Conservation (phyloP, 2,329 filamentous ascomycete species). For the Fusarium chlamydosporum region DNA sequence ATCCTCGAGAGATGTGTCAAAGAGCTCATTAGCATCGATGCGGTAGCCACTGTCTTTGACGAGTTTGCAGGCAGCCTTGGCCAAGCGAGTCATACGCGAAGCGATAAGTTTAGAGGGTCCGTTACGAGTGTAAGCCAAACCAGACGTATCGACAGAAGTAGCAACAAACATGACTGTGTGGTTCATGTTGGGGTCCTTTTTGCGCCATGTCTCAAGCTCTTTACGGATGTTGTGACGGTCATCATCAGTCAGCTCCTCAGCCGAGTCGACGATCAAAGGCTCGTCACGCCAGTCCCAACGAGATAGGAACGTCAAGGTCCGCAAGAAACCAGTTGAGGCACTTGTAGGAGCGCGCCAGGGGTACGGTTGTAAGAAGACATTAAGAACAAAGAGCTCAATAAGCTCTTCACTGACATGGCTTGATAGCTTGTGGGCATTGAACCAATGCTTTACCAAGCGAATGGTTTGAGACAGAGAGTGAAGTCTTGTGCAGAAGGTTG, state of each 20-base stretch:
- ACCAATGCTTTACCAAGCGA: constrained; percentile 90
- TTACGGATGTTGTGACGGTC: constrained; percentile 75
- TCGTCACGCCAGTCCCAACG: constrained; percentile 93
- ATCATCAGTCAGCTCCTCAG: constrained; percentile 71
- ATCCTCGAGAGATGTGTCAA: constrained; percentile 78
- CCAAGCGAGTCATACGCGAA: constrained; percentile 83
- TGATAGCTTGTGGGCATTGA: constrained; percentile 83
- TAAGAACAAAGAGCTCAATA: constrained; percentile 84
- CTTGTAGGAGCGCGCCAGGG: constrained; percentile 86
- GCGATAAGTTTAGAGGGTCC: constrained; percentile 85
- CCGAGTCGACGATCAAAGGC: constrained; percentile 81
- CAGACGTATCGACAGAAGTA: constrained; percentile 81
- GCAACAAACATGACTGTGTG: constrained; percentile 84
- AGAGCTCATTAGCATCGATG: constrained; percentile 70
- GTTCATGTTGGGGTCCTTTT: constrained; percentile 90
- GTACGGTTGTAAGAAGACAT: constrained; percentile 83
- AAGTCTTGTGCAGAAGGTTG: constrained; percentile 84
- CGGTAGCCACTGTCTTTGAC: constrained; percentile 67
- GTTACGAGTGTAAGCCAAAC: constrained; percentile 81
- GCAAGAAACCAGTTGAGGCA: constrained; percentile 82
- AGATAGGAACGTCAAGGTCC: constrained; percentile 83
- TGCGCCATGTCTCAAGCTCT: constrained; percentile 86
- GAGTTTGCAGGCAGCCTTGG: constrained; percentile 79
- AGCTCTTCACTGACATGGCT: constrained; percentile 83
- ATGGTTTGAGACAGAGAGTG: constrained; percentile 85